Conservation (phyloP, 2,329 filamentous ascomycete species). For the Fusarium sp. region DNA sequence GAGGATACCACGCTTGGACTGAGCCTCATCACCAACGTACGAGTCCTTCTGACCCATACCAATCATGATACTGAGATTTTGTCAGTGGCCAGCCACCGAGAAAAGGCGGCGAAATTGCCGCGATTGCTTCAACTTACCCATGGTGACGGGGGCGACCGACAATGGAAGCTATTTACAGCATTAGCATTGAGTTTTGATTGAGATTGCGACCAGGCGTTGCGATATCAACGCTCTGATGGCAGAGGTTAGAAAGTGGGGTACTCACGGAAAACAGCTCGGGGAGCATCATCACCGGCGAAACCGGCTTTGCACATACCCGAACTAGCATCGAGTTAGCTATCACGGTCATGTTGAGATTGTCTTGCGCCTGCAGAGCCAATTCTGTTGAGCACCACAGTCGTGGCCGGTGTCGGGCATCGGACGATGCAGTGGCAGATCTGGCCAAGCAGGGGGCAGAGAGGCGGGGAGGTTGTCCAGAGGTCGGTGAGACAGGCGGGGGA, state of each 20-base stretch:
- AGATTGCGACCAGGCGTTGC: conserved; percentile 21
- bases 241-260: conserved; percentile 52
- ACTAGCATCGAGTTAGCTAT: conserved; percentile 69
- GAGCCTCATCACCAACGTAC: conserved; percentile 99
- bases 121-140: conserved; percentile 77
- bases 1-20: conserved; percentile 99
- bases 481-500: conserved; percentile 55
- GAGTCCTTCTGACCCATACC: conserved; percentile 99
- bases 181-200: conserved; percentile 51
- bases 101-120: conserved; percentile 24
- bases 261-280: conserved; percentile 99
- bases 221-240: conserved; percentile 39
- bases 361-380: conserved; percentile 10
- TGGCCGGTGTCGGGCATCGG: conserved; percentile 38
- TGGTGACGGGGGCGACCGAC: conserved; percentile 99
- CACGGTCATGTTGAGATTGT: conserved; percentile 2
- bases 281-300: conserved; percentile 99
- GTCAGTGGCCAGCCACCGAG: conserved; percentile 33
- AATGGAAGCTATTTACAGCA: conserved; percentile 81
- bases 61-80: conserved; percentile 91
- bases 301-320: conserved; percentile 99
- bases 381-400: conserved; percentile 21
- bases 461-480: conserved; percentile 46
- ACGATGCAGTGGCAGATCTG: conserved; percentile 42
- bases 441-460: conserved; percentile 30